Percentiles rank a stretch among this genome's conserved stretches.
phyloP scores from a whole-genome alignment of 306 rosid species.

The Dalbergia oliveri region DNA sequence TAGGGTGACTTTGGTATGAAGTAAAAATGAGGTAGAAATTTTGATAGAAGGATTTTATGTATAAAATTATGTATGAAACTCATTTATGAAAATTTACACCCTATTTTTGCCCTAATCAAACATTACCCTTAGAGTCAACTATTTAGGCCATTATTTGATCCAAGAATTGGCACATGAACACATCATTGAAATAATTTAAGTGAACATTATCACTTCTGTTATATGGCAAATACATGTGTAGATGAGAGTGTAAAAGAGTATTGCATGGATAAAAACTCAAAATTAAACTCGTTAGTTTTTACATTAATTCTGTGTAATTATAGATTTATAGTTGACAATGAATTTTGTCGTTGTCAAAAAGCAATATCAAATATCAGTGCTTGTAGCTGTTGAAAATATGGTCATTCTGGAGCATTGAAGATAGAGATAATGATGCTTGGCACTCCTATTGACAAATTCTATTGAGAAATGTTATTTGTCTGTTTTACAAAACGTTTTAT shows the following conservation, averaged over 20 bases:
- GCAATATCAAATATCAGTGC: not conserved
- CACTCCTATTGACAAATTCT: constrained; percentile 19
- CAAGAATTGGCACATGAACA: not conserved
- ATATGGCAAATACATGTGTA: not conserved
- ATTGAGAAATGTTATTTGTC: not conserved
- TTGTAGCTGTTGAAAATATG: not conserved
- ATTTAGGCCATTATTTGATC: not conserved
- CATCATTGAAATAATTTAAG: not conserved
- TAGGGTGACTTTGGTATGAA: no score
- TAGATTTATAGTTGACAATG: not conserved
- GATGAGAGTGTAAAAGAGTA: not conserved
- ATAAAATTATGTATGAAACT: no score
- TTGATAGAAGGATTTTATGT: no score
- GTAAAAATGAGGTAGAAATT: no score
- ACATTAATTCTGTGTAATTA: constrained; percentile 9
- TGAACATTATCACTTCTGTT: not conserved
- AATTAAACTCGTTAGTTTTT: not conserved
- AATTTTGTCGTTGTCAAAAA: not conserved
- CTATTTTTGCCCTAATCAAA: no score
- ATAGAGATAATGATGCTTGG: constrained; percentile 33
- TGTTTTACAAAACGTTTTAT: not conserved
- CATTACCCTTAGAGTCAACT: no score
- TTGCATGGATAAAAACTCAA: no score
- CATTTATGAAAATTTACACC: no score
- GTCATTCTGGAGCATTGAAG: constrained; percentile 5